Base-by-base conservation (phyloP, 306 rosid species). In the Amphicarpaea edgeworthii region DNA sequence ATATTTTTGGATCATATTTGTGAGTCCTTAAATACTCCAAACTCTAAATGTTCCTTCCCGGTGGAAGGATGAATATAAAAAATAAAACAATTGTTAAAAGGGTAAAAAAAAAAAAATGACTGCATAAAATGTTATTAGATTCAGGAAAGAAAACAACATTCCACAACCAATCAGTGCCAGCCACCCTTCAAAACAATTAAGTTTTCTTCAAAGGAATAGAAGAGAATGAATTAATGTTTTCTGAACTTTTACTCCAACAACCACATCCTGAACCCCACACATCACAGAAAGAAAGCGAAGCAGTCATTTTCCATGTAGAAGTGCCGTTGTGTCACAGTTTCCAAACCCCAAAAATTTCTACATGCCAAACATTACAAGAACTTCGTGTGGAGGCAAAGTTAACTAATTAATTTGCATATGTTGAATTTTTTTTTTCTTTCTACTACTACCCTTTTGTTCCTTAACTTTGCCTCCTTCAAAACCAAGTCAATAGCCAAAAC, bases 351-450 rank as follows among this genome's bases (percentile, higher is more conserved):
- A 82, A 73, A 82, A 82, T 28, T 72, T 45, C 79, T 70, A 72
- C 45, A 28, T 79, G 72, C 60, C 70, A 46, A 68, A 59, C 84
- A 28, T 28, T 1, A 69, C 12, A 68, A 58, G 8, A 73, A 59
- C 83, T 78, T 91, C 90, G 73, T 87, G 87, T 87, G 93, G 84
- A 85, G 90, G 97, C 97, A 93, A 91, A 90, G 87, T 87, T 90
- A 89, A 89, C 88, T 79, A 86, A 85, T 17, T 17, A 2, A 38
- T 28, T 74, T 46, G 19, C 51, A 42, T 3, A 28, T 28, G n/a
- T 28, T 3, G 5, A 28, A 28, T 28, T 28, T 46, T 57, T 71
- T 60, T 55, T 55, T 30, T 46, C 43, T 71, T 28, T 8, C 61
- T 61, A 20, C 32, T 28, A 3, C 62, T 61, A 16, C 16, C 42